Evolutionary conservation across 805 yeast species (phyloP).

Genomic region (Myxozyma kluyveri): DNA sequence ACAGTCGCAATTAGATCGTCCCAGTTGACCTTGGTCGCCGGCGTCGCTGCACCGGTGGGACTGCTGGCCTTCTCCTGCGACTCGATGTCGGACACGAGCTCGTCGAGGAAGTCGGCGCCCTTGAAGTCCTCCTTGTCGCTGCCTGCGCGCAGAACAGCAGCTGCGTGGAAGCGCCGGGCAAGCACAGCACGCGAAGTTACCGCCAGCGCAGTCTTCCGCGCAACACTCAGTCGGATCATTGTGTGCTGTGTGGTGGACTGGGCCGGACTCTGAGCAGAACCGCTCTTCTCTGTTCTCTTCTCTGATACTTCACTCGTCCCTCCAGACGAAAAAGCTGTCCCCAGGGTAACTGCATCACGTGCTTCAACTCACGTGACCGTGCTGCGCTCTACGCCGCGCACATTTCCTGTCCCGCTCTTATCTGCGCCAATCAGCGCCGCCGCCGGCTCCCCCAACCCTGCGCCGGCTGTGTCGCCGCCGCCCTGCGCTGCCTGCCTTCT

Average conservation of each 20-base stretch:
- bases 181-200: not conserved
- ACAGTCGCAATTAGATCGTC: not conserved
- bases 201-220: no score
- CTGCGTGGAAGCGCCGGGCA: not conserved
- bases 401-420: constrained; percentile 2
- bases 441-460: constrained; percentile 10
- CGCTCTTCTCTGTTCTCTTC: no score
- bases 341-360: not conserved
- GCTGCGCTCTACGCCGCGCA: not conserved
- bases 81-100: not conserved
- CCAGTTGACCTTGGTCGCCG: not conserved
- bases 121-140: not conserved
- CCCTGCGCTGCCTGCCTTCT: not conserved
- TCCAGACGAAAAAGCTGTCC: not conserved
- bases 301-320: not conserved
- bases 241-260: no score
- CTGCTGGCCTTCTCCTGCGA: not conserved
- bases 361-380: not conserved
- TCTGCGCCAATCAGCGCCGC: no score
- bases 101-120: not conserved
- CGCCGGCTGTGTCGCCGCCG: constrained; percentile 10
- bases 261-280: no score
- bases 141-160: not conserved
- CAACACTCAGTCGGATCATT: no score
- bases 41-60: not conserved